Conservation (phyloP, 192 early-diverging fungal genomes). For the Coemansia sp. region DNA sequence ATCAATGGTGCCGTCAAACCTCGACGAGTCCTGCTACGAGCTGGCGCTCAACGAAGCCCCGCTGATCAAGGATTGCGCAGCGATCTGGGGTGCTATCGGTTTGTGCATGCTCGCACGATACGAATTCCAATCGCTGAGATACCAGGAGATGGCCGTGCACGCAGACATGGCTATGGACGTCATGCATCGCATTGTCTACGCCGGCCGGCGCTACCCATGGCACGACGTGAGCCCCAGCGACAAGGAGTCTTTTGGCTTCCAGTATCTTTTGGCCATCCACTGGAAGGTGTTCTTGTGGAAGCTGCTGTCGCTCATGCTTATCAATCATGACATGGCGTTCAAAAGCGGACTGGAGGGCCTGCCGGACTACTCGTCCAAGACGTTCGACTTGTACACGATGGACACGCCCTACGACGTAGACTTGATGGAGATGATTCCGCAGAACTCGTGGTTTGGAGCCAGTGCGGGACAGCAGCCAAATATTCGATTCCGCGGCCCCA, state of each 20-base stretch:
- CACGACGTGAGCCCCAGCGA: slow-evolving; percentile 26
- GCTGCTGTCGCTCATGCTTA: slow-evolving; percentile 36
- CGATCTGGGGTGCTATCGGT: slow-evolving; percentile 48
- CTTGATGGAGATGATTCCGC: slow-evolving; percentile 43
- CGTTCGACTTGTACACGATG: slow-evolving; percentile 50
- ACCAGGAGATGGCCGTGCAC: slow-evolving; percentile 50
- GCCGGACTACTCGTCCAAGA: slow-evolving; percentile 49
- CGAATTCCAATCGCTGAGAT: slow-evolving; percentile 54
- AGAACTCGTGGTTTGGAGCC: slow-evolving; percentile 33
- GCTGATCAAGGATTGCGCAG: slow-evolving; percentile 29
- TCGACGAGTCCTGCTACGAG: slow-evolving; percentile 56
- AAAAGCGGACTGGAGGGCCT: slow-evolving; percentile 14
- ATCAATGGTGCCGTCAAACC: slow-evolving; percentile 41
- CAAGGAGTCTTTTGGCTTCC: slow-evolving; percentile 46
- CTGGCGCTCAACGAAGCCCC: slow-evolving; percentile 32
- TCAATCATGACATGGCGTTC: slow-evolving; percentile 15
- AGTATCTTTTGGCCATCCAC: slow-evolving; percentile 46
- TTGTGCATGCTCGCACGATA: slow-evolving; percentile 47
- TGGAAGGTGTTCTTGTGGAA: slow-evolving; percentile 55
- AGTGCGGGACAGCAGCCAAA: slow-evolving; percentile 3
- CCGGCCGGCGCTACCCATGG: slow-evolving; percentile 48
- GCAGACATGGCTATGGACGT: slow-evolving; percentile 54
- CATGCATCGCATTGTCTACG: slow-evolving; percentile 36
- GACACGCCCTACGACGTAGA: slow-evolving; percentile 34
- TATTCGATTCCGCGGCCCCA: slow-evolving; percentile 48